These are phyloP conservation scores for Aspergillus nidulans DNA, from an alignment of 495 filamentous ascomycete species.

Conservation along the genomic window DNA sequence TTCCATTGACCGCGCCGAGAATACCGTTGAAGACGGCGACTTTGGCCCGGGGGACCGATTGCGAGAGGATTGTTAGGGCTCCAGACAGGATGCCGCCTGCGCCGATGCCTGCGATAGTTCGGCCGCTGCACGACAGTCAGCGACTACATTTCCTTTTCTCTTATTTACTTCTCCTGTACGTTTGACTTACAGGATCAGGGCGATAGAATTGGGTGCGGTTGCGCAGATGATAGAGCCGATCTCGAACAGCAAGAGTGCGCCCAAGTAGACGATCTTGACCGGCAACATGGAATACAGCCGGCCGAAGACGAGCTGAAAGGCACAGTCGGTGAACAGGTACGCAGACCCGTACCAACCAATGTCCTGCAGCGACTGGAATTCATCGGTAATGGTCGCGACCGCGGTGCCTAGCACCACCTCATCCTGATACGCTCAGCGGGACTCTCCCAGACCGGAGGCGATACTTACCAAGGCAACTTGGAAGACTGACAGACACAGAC, in stretches of 20 bases:
- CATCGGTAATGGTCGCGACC: not conserved
- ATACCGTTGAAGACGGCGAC: slow-evolving; percentile 50
- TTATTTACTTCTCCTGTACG: not conserved
- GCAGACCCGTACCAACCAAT: slow-evolving; percentile 51
- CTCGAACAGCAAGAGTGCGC: slow-evolving; percentile 53
- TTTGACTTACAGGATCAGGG: slow-evolving; percentile 53
- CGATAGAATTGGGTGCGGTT: slow-evolving; percentile 60
- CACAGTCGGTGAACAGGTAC: slow-evolving; percentile 40
- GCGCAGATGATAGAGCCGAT: slow-evolving; percentile 68
- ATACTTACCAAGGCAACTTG: not conserved
- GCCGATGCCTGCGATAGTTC: slow-evolving; percentile 74
- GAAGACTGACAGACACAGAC: not conserved
- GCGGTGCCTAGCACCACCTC: not conserved
- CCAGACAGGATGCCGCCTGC: slow-evolving; percentile 53
- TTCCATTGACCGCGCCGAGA: slow-evolving; percentile 64
- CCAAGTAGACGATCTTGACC: slow-evolving; percentile 34
- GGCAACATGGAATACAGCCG: slow-evolving; percentile 42
- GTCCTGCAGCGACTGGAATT: slow-evolving; percentile 27
- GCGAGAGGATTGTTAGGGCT: slow-evolving; percentile 12
- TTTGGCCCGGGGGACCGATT: slow-evolving; percentile 55
- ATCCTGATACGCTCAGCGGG: not conserved
- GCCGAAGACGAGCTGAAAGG: slow-evolving; percentile 43
- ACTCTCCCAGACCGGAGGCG: not conserved
- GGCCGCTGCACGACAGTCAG: slow-evolving; percentile 38
- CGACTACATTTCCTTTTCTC: no score